These are phyloP conservation scores for Cercospora sp. DNA, from an alignment of 2,329 filamentous ascomycete genomes.

Conservation along the genomic window DNA sequence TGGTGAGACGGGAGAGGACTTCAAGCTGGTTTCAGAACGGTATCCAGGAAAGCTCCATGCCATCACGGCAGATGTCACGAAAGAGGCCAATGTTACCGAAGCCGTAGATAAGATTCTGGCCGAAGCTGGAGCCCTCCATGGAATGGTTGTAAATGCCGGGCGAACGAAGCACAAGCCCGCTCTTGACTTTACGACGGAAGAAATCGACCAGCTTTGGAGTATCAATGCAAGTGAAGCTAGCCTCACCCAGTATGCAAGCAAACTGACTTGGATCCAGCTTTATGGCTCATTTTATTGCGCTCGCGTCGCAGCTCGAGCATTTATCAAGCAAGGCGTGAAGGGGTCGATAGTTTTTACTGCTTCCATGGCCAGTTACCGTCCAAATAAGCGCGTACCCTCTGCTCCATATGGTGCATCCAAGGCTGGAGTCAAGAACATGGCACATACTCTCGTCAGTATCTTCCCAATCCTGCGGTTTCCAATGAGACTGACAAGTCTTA, in stretches of 20 bases:
- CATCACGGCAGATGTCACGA: constrained; percentile 50
- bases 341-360: constrained; percentile 51
- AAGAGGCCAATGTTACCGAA: constrained; percentile 47
- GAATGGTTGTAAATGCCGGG: constrained; percentile 52
- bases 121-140: constrained; percentile 49
- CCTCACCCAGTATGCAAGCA: not conserved
- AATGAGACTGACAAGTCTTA: constrained; percentile 30
- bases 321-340: constrained; percentile 49
- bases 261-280: constrained; percentile 36
- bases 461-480: not conserved
- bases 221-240: constrained; percentile 37
- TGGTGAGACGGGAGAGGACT: constrained; percentile 46
- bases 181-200: constrained; percentile 52
- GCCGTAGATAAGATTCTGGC: constrained; percentile 49
- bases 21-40: constrained; percentile 41
- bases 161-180: constrained; percentile 55
- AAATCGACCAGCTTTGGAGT: constrained; percentile 48
- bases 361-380: constrained; percentile 50
- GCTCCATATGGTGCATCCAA: constrained; percentile 47
- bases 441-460: constrained; percentile 42
- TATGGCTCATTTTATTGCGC: constrained; percentile 50
- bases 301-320: constrained; percentile 45
- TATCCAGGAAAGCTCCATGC: constrained; percentile 46
- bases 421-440: constrained; percentile 45
- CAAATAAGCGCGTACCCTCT: constrained; percentile 36